These are phyloP conservation scores for Phytophthora podocarpi DNA, from an alignment of 352 stramenopile genomes.

Conservation along the genomic window DNA sequence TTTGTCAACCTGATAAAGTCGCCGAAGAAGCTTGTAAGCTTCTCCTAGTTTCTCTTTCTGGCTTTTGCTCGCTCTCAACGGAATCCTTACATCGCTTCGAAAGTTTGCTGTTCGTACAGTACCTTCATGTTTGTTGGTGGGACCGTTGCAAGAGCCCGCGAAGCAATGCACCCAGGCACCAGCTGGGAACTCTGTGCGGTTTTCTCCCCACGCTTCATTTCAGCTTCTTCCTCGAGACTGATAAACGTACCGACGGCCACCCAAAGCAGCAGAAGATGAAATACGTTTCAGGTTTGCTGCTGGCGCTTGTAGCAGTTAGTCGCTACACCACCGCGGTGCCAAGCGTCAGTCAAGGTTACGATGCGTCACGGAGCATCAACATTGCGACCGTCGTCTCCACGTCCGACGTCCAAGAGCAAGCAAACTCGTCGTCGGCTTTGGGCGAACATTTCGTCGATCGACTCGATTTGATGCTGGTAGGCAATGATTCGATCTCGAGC, in stretches of 20 bases:
- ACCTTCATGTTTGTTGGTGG: background rate
- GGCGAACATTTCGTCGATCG: background rate
- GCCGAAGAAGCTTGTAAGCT: no score
- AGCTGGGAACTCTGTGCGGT: slow-evolving; percentile 13
- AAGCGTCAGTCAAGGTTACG: background rate
- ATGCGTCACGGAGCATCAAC: slow-evolving; percentile 12
- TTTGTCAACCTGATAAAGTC: no score
- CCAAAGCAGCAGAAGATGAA: slow-evolving; percentile 1
- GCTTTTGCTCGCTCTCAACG: no score
- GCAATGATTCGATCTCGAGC: slow-evolving; percentile 11
- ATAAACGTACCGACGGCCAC: background rate
- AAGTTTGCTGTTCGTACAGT: slow-evolving; percentile 32
- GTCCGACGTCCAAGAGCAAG: background rate
- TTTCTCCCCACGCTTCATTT: slow-evolving; percentile 26
- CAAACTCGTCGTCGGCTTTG: slow-evolving; percentile 10
- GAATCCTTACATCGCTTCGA: no score
- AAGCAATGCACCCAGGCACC: slow-evolving; percentile 27
- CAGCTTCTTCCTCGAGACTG: slow-evolving; percentile 3
- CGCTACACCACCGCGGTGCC: background rate
- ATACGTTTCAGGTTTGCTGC: slow-evolving; percentile 3
- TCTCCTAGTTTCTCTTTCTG: no score
- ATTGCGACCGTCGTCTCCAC: slow-evolving; percentile 20
- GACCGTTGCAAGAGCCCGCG: slow-evolving; percentile 17
- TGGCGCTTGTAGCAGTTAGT: background rate
- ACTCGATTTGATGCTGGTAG: slow-evolving; percentile 23